phyloP scores from a whole-genome alignment of 2,329 filamentous ascomycete species.

The Colletotrichum brevisporum region DNA sequence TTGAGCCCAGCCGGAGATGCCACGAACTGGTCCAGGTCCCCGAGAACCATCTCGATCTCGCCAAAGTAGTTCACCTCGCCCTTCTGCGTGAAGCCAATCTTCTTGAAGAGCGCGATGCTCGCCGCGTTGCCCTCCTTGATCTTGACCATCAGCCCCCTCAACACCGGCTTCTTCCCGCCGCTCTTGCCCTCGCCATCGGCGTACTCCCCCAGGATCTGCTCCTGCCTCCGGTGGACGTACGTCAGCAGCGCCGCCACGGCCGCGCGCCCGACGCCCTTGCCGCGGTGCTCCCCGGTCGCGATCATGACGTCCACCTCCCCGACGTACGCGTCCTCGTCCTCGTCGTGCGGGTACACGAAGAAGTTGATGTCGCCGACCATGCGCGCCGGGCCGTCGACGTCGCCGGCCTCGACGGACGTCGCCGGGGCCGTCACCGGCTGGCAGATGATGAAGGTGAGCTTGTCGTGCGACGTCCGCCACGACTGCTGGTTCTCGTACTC shows the following conservation, averaged over 20 bases:
- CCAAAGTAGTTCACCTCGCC: conserved; percentile 72
- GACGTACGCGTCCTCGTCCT: conserved; percentile 57
- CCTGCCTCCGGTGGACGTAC: conserved; percentile 73
- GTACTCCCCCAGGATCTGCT: conserved; percentile 66
- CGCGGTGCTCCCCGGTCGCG: conserved; percentile 69
- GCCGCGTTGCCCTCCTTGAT: conserved; percentile 69
- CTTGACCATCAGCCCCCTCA: conserved; percentile 70
- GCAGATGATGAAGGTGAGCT: conserved; percentile 93
- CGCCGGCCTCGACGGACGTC: conserved; percentile 48
- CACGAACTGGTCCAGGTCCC: conserved; percentile 44
- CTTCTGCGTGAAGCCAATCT: conserved; percentile 66
- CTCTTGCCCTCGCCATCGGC: conserved; percentile 42
- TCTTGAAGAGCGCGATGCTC: conserved; percentile 66
- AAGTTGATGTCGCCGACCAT: conserved; percentile 87
- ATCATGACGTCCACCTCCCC: conserved; percentile 94
- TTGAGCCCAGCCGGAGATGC: conserved; percentile 17
- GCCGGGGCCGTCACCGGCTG: conserved; percentile 53
- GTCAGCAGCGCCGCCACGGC: conserved; percentile 77
- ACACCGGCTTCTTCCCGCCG: conserved; percentile 14
- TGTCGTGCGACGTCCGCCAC: conserved; percentile 87
- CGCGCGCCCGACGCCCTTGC: conserved; percentile 75
- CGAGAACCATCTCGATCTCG: conserved; percentile 67
- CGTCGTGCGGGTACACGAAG: conserved; percentile 77
- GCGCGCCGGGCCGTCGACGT: conserved; percentile 65
- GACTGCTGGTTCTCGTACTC: conserved; percentile 93